Percentiles rank a stretch among this genome's conserved stretches.
Evolutionary conservation across 768 basidiomycete genomes (phyloP).

Genomic region (Hypsizygus marmoreus): DNA sequence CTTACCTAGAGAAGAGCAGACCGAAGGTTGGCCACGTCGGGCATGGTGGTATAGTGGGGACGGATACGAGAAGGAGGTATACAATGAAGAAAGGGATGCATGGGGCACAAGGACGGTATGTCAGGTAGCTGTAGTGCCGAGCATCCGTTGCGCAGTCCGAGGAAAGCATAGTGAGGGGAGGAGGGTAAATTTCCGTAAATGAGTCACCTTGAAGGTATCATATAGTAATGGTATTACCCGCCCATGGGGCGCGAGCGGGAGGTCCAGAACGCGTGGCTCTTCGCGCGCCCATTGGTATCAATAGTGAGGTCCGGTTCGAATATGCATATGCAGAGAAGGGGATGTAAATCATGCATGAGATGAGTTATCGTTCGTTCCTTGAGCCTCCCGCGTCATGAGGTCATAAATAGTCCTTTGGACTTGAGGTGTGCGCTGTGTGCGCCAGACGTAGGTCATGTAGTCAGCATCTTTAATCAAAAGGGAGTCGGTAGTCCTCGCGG

Average conservation of each 20-base stretch:
- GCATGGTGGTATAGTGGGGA: too few species aligned
- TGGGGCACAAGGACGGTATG: too few species aligned
- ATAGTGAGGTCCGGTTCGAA: conserved; percentile 2
- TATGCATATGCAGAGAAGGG: conserved; percentile 10
- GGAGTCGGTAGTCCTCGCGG: neutral
- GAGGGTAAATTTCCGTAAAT: conserved; percentile 5
- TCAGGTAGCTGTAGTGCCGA: too few species aligned
- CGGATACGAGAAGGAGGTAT: too few species aligned
- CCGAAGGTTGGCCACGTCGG: too few species aligned
- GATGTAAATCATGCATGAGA: conserved; percentile 12
- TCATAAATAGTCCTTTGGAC: conserved; percentile 18
- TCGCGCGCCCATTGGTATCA: conserved; percentile 10
- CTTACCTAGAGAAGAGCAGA: too few species aligned
- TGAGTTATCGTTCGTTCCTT: conserved; percentile 14
- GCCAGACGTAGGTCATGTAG: neutral
- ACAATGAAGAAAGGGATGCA: too few species aligned
- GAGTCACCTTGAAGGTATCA: conserved; percentile 18
- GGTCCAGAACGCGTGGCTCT: conserved; percentile 1
- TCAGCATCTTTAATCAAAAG: conserved; percentile 6
- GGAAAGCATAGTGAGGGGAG: neutral
- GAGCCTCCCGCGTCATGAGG: conserved; percentile 13
- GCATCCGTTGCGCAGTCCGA: too few species aligned
- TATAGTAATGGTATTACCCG: conserved; percentile 13
- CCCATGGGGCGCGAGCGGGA: neutral
- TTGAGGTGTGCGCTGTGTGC: neutral